Conservation (phyloP, 257 asterid species). For the Solanum lignicaule region DNA sequence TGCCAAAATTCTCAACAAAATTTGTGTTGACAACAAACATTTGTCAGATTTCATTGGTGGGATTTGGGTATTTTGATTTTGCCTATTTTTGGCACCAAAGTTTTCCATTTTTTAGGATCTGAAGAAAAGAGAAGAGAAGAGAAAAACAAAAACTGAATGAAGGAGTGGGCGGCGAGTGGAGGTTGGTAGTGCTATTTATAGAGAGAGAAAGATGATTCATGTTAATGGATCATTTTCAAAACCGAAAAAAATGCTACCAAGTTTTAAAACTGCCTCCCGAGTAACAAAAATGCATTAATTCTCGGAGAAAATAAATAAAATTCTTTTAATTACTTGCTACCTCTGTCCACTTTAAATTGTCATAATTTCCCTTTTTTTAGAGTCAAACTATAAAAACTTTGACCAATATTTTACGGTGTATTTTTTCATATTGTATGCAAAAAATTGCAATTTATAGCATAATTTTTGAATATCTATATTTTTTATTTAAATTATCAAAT, state of each 20-base stretch:
- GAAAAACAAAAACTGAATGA: neutral
- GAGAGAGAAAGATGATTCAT: neutral
- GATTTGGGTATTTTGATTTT: neutral
- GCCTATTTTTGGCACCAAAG: constrained; percentile 1
- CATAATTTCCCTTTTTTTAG: too few species aligned
- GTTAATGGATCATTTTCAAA: neutral
- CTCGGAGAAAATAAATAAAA: neutral
- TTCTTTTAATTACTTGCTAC: too few species aligned
- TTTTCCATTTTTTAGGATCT: constrained; percentile 3
- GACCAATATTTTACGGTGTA: rapidly evolving
- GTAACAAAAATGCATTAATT: neutral
- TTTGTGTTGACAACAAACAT: constrained; percentile 17
- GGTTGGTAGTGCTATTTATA: neutral
- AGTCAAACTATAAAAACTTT: too few species aligned
- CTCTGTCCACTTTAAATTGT: too few species aligned
- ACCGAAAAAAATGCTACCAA: neutral
- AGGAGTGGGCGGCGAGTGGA: neutral
- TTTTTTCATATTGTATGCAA: too few species aligned
- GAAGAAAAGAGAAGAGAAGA: too few species aligned
- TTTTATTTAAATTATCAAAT: too few species aligned
- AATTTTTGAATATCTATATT: too few species aligned
- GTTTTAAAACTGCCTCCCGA: neutral
- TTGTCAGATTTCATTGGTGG: constrained; percentile 15
- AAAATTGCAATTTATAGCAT: too few species aligned
- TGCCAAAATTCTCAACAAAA: constrained; percentile 28